Conservation (phyloP, 495 filamentous ascomycete genomes). For the Trichoderma gamsii region DNA sequence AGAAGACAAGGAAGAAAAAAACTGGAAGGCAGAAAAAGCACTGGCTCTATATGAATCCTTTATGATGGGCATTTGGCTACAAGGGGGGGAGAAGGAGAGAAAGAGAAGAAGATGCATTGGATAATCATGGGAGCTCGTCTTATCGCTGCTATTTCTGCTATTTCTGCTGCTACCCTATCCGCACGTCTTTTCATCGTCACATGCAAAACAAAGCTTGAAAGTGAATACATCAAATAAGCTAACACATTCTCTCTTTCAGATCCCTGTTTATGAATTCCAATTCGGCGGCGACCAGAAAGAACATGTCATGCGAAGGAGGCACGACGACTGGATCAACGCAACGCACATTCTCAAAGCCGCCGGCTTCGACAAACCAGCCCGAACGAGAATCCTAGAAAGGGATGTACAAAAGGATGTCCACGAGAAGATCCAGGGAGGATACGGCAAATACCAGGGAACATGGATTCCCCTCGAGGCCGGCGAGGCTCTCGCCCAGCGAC, state of each 20-base stretch:
- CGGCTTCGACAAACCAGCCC: conserved; percentile 71
- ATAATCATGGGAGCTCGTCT: too few relatives aligned
- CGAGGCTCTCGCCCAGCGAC: conserved; percentile 72
- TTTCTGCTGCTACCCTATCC: background rate
- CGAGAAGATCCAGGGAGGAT: conserved; percentile 96
- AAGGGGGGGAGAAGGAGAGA: too few relatives aligned
- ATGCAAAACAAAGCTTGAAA: background rate
- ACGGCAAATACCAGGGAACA: conserved; percentile 98
- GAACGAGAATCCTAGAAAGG: conserved; percentile 89
- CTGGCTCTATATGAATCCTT: too few relatives aligned
- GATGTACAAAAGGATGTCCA: conserved; percentile 95
- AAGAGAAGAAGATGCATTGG: too few relatives aligned
- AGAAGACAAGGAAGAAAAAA: too few relatives aligned
- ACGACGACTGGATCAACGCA: conserved; percentile 88
- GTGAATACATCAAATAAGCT: background rate
- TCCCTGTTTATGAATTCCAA: conserved; percentile 86
- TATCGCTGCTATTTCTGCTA: background rate
- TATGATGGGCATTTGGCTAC: too few relatives aligned
- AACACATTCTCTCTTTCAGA: conserved; percentile 46
- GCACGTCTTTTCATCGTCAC: conserved; percentile 10
- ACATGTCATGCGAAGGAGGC: conserved; percentile 82
- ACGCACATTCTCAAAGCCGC: conserved; percentile 85
- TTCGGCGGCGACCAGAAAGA: conserved; percentile 63
- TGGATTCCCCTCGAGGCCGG: conserved; percentile 90
- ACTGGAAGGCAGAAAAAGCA: too few relatives aligned